Conservation (phyloP, 2,329 filamentous ascomycete species). For the Lachnellula suecica region DNA sequence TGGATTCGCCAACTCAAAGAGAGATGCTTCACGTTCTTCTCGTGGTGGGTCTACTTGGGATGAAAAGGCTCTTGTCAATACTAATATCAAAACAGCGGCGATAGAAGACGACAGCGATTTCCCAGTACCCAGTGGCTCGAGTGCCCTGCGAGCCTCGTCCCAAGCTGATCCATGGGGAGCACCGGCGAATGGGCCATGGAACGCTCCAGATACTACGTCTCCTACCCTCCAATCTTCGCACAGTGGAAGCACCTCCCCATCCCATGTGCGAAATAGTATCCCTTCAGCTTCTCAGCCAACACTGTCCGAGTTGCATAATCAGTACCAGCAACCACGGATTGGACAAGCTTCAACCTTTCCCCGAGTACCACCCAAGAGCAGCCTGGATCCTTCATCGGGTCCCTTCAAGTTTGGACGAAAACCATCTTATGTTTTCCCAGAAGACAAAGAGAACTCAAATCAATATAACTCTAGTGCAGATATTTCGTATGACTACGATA, state of each 20-base stretch:
- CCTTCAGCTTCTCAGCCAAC: constrained; percentile 34
- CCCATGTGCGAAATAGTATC: constrained; percentile 50
- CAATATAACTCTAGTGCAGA: constrained; percentile 22
- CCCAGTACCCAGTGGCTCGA: constrained; percentile 62
- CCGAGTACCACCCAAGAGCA: constrained; percentile 37
- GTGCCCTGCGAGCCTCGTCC: constrained; percentile 66
- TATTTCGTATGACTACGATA: constrained; percentile 25
- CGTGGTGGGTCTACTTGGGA: constrained; percentile 44
- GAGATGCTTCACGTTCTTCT: constrained; percentile 41
- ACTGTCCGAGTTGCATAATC: constrained; percentile 43
- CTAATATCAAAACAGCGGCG: constrained; percentile 25
- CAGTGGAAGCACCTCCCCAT: constrained; percentile 56
- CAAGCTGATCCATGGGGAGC: constrained; percentile 64
- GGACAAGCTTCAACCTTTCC: constrained; percentile 38
- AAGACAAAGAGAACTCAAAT: constrained; percentile 32
- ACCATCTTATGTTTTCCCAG: constrained; percentile 25
- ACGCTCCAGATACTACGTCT: constrained; percentile 45
- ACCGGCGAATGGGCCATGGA: constrained; percentile 58
- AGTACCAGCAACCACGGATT: constrained; percentile 43
- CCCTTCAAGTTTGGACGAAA: constrained; percentile 38
- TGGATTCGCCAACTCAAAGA: constrained; percentile 45
- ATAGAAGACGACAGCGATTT: constrained; percentile 39
- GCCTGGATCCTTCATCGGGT: constrained; percentile 46
- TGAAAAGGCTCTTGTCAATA: constrained; percentile 11
- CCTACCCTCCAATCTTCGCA: constrained; percentile 44